These are phyloP conservation scores for Leptomonas seymouri DNA, from an alignment of 208 protist species.

Conservation along the genomic window DNA sequence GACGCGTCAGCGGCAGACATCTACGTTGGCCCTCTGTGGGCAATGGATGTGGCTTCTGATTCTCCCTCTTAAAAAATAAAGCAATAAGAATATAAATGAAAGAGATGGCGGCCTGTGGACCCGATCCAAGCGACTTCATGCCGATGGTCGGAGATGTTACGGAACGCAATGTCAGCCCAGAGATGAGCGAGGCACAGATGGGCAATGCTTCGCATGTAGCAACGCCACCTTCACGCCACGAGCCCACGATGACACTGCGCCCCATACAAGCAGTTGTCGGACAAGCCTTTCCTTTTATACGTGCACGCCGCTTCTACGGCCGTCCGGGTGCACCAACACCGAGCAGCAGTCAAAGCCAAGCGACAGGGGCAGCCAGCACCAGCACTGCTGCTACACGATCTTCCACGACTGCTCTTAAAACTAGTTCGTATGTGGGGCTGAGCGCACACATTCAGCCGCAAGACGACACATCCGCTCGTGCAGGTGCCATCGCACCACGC, in stretches of 20 bases:
- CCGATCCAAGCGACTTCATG: neutral
- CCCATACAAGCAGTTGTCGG: slow-evolving; percentile 51
- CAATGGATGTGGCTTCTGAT: neutral
- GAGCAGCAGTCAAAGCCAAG: neutral
- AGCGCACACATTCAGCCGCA: slow-evolving; percentile 60
- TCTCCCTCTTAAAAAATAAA: neutral
- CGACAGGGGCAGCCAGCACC: too few species aligned
- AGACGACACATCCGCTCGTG: neutral
- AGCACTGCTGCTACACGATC: neutral
- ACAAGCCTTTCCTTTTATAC: slow-evolving; percentile 34
- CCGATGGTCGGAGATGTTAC: slow-evolving; percentile 43
- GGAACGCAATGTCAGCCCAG: slow-evolving; percentile 26
- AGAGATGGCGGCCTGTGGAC: neutral
- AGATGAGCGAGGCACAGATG: neutral
- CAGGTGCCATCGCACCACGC: neutral
- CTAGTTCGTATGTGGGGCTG: neutral
- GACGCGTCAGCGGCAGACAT: neutral
- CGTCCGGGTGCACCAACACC: neutral
- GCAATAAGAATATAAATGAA: too few species aligned
- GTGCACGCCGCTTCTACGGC: slow-evolving; percentile 34
- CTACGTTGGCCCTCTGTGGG: slow-evolving; percentile 4
- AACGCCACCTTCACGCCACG: neutral
- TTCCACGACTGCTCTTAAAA: neutral
- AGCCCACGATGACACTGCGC: slow-evolving; percentile 18
- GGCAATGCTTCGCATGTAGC: neutral